A percentile compares a stretch with the other conserved stretches of the same genome.
These are phyloP conservation scores for Diphasiastrum complanatum DNA, from an alignment of 83 land plant species.

Conservation along the genomic window DNA sequence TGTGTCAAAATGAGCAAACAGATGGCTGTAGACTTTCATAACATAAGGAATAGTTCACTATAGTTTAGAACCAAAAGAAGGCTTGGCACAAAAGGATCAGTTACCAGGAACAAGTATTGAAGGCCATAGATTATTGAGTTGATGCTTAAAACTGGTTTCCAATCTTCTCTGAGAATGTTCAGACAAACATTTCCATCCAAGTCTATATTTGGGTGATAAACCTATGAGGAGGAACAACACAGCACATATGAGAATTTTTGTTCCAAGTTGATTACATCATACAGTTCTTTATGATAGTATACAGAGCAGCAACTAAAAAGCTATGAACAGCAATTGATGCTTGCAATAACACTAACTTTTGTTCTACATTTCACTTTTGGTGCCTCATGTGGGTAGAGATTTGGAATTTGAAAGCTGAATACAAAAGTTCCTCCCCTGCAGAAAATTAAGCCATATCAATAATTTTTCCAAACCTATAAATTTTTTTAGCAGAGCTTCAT, in stretches of 20 bases:
- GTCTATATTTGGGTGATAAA: conserved; percentile 77
- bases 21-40: too few species aligned
- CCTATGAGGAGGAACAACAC: conserved; percentile 33
- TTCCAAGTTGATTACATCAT: neutral
- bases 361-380: conserved; percentile 90
- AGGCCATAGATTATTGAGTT: conserved; percentile 73
- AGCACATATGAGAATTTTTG: neutral
- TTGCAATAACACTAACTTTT: conserved; percentile 37
- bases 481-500: too few species aligned
- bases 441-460: too few species aligned
- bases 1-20: too few species aligned
- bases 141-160: conserved; percentile 75
- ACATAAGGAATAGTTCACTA: too few species aligned
- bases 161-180: conserved; percentile 74
- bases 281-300: neutral
- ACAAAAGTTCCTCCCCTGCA: conserved; percentile 68
- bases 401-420: conserved; percentile 59
- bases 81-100: neutral
- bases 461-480: too few species aligned
- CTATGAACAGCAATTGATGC: neutral
- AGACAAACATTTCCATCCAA: conserved; percentile 79
- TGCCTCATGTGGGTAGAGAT: conserved; percentile 77
- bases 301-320: neutral
- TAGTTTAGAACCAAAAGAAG: too few species aligned
- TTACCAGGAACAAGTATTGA: conserved; percentile 63